These are phyloP conservation scores for Nidula niveotomentosa DNA, from an alignment of 1,284 basidiomycete genomes.

Conservation along the genomic window DNA sequence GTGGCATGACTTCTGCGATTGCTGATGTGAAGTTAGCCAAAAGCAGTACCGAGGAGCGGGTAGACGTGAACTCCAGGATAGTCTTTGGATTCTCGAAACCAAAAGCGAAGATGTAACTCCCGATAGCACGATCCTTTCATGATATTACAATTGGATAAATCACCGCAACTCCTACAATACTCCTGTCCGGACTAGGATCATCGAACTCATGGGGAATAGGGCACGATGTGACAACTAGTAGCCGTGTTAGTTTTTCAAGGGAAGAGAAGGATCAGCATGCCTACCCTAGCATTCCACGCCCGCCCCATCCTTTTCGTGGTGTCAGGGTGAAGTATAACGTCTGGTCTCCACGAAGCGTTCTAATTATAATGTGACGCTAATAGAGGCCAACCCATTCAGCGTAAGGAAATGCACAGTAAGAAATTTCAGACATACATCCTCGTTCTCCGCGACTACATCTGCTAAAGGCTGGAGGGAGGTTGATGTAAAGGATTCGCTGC, in stretches of 20 bases:
- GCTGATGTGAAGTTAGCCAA: constrained; percentile 39
- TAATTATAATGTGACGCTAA: constrained; percentile 39
- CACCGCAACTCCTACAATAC: not conserved
- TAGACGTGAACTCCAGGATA: constrained; percentile 32
- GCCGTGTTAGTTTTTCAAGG: not conserved
- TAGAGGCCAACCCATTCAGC: not conserved
- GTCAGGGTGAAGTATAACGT: constrained; percentile 31
- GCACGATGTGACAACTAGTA: constrained; percentile 74
- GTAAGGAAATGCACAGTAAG: too few species aligned
- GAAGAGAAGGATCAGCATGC: not conserved
- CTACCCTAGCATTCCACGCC: constrained; percentile 83
- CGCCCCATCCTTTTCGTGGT: constrained; percentile 53
- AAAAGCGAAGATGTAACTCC: constrained; percentile 14
- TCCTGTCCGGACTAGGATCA: not conserved
- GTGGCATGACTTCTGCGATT: constrained; percentile 39
- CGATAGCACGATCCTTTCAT: not conserved
- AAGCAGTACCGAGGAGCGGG: constrained; percentile 22
- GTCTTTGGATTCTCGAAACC: constrained; percentile 23
- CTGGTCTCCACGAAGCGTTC: constrained; percentile 34
- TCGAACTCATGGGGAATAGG: constrained; percentile 26
- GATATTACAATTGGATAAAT: not conserved
- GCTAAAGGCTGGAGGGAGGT: constrained; percentile 68
- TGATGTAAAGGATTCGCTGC: constrained; percentile 46
- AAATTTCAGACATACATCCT: constrained; percentile 58
- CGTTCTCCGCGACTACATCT: constrained; percentile 66